Conservation (phyloP, 768 basidiomycete genomes). For the Leccinum variicolor region DNA sequence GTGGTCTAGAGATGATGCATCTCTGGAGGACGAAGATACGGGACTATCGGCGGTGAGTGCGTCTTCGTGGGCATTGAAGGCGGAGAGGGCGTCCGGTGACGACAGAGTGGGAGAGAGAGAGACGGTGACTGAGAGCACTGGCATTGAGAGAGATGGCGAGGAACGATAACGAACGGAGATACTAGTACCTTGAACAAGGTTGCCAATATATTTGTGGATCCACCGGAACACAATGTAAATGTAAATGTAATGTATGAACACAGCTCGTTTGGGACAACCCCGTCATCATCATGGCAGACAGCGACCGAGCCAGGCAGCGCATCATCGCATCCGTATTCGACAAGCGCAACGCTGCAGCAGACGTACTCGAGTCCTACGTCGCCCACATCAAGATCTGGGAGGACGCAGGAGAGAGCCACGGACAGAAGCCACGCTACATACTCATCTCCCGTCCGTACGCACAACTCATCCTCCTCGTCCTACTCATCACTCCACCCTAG, state of each 20-base stretch:
- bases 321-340: conserved; percentile 86
- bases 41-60: conserved; percentile 27
- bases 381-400: conserved; percentile 94
- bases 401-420: conserved; percentile 70
- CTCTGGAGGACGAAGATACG: conserved; percentile 32
- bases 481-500: conserved; percentile 32
- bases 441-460: conserved; percentile 77
- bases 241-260: too few relatives aligned
- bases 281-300: conserved; percentile 34
- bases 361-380: conserved; percentile 76
- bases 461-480: background rate
- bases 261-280: conserved; percentile 9
- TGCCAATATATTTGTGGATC: background rate
- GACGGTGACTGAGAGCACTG: conserved; percentile 16
- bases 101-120: conserved; percentile 30
- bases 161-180: conserved; percentile 1
- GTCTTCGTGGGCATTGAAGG: conserved; percentile 32
- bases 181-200: conserved; percentile 7
- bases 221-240: background rate
- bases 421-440: conserved; percentile 85
- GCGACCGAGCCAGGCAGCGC: conserved; percentile 54
- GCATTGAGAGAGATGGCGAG: conserved; percentile 9
- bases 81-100: conserved; percentile 29
- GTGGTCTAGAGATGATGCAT: conserved; percentile 28
- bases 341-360: conserved; percentile 59